Conservation (phyloP, 305 asterid species). For the Lippia alba region DNA sequence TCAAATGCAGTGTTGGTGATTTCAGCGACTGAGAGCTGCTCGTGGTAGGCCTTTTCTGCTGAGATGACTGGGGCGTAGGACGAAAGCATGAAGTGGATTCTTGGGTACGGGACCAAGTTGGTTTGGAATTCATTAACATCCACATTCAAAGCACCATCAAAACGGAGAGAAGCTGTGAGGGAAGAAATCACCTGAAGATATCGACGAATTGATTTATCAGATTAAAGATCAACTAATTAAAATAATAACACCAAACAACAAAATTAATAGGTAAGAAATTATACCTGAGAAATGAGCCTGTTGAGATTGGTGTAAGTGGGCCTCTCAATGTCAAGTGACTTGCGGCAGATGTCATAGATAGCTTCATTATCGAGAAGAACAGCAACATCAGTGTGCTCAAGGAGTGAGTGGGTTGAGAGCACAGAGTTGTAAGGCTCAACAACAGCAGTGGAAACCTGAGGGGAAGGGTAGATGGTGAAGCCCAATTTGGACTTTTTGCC, state of each 20-base stretch:
- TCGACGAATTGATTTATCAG: not conserved
- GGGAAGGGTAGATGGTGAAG: constrained; percentile 51
- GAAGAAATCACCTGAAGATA: constrained; percentile 47
- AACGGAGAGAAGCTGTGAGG: constrained; percentile 50
- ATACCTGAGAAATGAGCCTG: constrained; percentile 55
- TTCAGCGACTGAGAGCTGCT: constrained; percentile 52
- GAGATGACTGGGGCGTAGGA: constrained; percentile 56
- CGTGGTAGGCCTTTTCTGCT: constrained; percentile 55
- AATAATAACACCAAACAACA: too few relatives aligned
- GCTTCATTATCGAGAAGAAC: constrained; percentile 51
- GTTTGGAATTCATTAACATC: constrained; percentile 56
- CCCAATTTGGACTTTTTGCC: constrained; percentile 50
- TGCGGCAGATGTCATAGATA: constrained; percentile 52
- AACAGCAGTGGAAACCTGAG: constrained; percentile 54
- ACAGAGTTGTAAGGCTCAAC: constrained; percentile 58
- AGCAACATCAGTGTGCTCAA: constrained; percentile 60
- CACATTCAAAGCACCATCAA: constrained; percentile 53
- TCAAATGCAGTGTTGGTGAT: constrained; percentile 53
- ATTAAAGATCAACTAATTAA: not conserved
- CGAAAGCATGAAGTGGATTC: constrained; percentile 56
- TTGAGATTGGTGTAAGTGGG: constrained; percentile 54
- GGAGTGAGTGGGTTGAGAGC: constrained; percentile 50
- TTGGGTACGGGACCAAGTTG: constrained; percentile 56
- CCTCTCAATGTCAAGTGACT: constrained; percentile 54
- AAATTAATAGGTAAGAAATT: too few relatives aligned